A percentile compares a stretch with the other conserved stretches of the same genome.
Conservation (phyloP, 1,139 yeast genomes). For the Sugiyamaella pinicola region DNA sequence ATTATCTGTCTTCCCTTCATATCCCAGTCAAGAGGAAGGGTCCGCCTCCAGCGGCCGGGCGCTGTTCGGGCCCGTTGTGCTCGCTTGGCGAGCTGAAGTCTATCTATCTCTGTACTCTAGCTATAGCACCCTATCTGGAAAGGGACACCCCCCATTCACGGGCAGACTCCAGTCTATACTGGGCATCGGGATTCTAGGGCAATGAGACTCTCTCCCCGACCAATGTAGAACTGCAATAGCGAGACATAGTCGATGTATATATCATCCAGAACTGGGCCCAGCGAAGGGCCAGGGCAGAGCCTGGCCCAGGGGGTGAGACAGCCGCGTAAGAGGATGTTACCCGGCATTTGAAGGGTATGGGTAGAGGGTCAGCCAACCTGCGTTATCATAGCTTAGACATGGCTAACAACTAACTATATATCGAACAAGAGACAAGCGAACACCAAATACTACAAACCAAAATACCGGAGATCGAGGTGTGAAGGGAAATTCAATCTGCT, state of each 20-base stretch:
- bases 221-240: too few species aligned
- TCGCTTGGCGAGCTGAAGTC: background rate
- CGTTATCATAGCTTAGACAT: conserved; percentile 5
- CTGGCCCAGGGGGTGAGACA: background rate
- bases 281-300: background rate
- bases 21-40: background rate
- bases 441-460: background rate
- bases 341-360: conserved; percentile 3
- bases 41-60: background rate
- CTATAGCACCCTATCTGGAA: too few species aligned
- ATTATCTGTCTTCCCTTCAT: background rate
- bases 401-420: too few species aligned
- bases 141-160: too few species aligned
- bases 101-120: too few species aligned
- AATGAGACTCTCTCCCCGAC: too few species aligned
- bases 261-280: too few species aligned
- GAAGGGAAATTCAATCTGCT: background rate
- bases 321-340: too few species aligned
- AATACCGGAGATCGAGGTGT: background rate
- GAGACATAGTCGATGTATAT: too few species aligned
- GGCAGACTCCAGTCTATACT: too few species aligned
- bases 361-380: conserved; percentile 2
- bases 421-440: background rate
- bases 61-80: background rate
- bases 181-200: too few species aligned